Base-by-base conservation (phyloP, 352 stramenopile species). In the Pythium periplocum region DNA sequence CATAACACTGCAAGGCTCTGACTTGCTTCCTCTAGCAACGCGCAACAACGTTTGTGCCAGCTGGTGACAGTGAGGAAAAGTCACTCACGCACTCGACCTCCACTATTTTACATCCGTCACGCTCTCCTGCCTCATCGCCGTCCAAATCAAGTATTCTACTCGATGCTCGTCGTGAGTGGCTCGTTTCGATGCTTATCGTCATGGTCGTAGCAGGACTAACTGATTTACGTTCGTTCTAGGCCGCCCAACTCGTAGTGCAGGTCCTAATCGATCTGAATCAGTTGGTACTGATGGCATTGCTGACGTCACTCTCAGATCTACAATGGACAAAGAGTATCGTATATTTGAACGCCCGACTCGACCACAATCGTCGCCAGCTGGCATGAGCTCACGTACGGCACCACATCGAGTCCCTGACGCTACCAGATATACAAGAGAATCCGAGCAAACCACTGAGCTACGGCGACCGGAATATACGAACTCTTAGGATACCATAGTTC, bases 331-430 rank as follows among this genome's bases (percentile, higher is more conserved):
- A 26, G 17, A 26, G 17, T 26, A 66, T 31, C 53, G 55, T 35
- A 41, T 53, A 8, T 40, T 36, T 4, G 58, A 55, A 4, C 55
- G 58, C 4, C 75, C 75, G 12, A 53, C 57, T 35, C 59, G 75
- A 39, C 75, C 75, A 6, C 75, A 83, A 45, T 86, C 75, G 4
- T 86, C 73, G 12, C 73, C 75, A 6, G 71, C 64, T 26, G 45
- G 53, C 30, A 46, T 45, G 11, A 35, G 4, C 32, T 37, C 52
- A 30, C 50, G 51, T 6, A 48, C 45, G 52, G 30, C 39, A 53
- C 17, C 52, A 59, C 35, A 38, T 34, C 31, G 34, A 45, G 3
- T 45, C 10, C 11, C 31, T 10, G 45, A 17, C 17, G 5, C 10
- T 32, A 6, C 56, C 56, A 63, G 42, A 46, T 38, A 32, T 56